Conservation (phyloP, 371 early-diverging fungal species). For the Mucor circinelloides region DNA sequence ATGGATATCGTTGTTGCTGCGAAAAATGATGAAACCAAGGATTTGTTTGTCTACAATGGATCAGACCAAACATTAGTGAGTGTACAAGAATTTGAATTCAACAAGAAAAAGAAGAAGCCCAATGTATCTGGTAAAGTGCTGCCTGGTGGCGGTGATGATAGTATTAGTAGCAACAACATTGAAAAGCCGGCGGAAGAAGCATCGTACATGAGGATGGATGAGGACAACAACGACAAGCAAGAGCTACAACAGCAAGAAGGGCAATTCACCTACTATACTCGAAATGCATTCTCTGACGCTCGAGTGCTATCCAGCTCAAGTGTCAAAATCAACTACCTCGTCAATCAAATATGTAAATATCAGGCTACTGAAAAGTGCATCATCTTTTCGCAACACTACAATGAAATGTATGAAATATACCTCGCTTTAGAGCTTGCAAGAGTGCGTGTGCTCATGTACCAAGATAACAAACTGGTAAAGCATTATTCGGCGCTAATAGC, state of each 20-base stretch:
- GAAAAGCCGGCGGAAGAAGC: neutral
- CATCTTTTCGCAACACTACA: conserved; percentile 55
- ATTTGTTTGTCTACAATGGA: conserved; percentile 27
- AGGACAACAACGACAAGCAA: neutral
- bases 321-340: conserved; percentile 62
- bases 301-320: conserved; percentile 31
- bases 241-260: neutral
- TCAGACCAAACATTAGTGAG: conserved; percentile 10
- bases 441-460: conserved; percentile 60
- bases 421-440: conserved; percentile 55
- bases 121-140: neutral
- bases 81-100: neutral
- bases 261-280: conserved; percentile 22
- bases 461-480: conserved; percentile 45
- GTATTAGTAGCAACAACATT: neutral
- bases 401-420: conserved; percentile 51
- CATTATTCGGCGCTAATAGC: neutral
- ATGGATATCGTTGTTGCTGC: conserved; percentile 7
- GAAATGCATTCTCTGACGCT: conserved; percentile 22
- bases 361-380: conserved; percentile 58
- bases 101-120: neutral
- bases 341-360: conserved; percentile 44
- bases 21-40: conserved; percentile 1
- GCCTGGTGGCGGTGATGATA: neutral
- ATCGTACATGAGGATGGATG: neutral